These are phyloP conservation scores for Ophiostoma sp. DNA, from an alignment of 2,329 filamentous ascomycete species.

Conservation along the genomic window DNA sequence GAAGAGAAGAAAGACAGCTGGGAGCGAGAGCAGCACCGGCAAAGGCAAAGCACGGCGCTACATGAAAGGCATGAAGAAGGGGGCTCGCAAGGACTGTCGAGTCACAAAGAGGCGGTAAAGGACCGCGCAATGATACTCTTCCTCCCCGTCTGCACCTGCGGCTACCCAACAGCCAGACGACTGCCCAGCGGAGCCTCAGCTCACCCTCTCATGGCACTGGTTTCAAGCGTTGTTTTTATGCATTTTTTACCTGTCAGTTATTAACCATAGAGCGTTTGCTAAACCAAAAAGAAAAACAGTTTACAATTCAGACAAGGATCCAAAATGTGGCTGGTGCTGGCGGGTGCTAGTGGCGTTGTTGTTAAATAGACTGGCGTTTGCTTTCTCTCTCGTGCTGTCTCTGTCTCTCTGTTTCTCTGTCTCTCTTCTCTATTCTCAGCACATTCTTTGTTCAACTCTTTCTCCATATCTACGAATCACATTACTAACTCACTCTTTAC, in stretches of 20 bases:
- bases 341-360: neutral
- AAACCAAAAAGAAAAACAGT: conserved; percentile 6
- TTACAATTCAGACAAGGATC: neutral
- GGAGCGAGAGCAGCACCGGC: neutral
- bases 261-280: conserved; percentile 18
- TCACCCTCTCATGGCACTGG: neutral
- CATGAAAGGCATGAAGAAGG: neutral
- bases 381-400: neutral
- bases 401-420: neutral
- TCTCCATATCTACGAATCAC: neutral
- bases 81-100: neutral
- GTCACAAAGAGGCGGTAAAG: neutral
- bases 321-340: neutral
- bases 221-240: neutral
- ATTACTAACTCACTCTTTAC: conserved; percentile 24
- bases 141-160: neutral
- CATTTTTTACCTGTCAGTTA: neutral
- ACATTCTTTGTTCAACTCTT: neutral
- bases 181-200: neutral
- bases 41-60: neutral
- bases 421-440: neutral
- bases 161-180: neutral
- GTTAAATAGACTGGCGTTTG: neutral
- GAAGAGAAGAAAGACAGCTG: neutral
- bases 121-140: neutral